Base-by-base conservation (phyloP, 495 filamentous ascomycete genomes). In the Wilcoxina mikolae region DNA sequence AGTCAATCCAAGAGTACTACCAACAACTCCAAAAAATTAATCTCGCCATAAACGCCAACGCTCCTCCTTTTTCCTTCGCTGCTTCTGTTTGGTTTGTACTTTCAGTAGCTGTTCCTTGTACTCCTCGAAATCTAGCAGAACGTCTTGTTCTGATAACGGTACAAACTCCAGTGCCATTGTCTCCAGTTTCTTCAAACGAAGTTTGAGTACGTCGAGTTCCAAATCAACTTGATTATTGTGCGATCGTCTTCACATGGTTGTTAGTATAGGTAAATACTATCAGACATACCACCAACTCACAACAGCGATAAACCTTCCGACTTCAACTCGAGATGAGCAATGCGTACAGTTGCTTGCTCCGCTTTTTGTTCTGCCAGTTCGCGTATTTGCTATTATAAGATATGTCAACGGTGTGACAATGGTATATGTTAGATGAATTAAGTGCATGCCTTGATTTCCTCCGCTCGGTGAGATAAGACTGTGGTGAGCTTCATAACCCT, bases 141-240 rank as follows among this genome's bases (percentile, higher is more conserved):
- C 4, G 27, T 43, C 38, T 28, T 54, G 38, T 45, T 29, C 29
- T n/a, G 22, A 12, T 10, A 54, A 23, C 11, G 51, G 51, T 12
- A 54, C 51, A 27, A 17, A 54, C n/a, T 54, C 51, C 2, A 54
- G 25, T 17, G 51, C 39, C 25, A 45, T 7, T 7, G 38, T 45
- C 29, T 54, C 51, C 10, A 54, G 24, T 18, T 45, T 43, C 41
- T 35, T 54, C 4, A 54, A 31, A 17, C 39, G 35, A 2, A 27
- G 39, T 12, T 54, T 54, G 2, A 54, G 51, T 4, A 45, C 39
- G 24, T 44, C n/a, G 17, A 54, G 38, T 24, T 54, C 51, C 2
- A 33, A n/a, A 25, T 43, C 39, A 3, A 23, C 41, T 28, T 54
- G 3, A 9, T 54, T 27, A 2, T 33, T 52, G 29, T 52, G 49